A percentile compares a stretch with the other conserved stretches of the same genome.
phyloP scores from a whole-genome alignment of 2,329 filamentous ascomycete genomes.

The Cadophora malorum region DNA sequence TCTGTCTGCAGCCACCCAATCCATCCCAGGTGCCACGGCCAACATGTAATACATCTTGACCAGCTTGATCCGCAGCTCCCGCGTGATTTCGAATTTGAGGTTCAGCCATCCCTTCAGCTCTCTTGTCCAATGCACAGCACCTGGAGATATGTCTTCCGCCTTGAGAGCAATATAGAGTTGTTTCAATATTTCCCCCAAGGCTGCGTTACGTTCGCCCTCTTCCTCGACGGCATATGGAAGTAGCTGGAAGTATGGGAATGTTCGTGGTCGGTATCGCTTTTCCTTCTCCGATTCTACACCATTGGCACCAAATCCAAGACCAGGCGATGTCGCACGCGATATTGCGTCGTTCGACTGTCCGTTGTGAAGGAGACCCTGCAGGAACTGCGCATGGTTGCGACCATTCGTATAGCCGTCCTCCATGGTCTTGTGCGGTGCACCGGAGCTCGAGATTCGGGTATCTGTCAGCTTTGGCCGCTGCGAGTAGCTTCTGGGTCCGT shows the following conservation, averaged over 20 bases:
- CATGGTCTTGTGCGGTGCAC: constrained; percentile 33
- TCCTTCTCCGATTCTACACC: constrained; percentile 59
- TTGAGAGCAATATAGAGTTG: constrained; percentile 92
- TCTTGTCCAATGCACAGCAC: constrained; percentile 94
- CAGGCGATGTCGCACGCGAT: constrained; percentile 87
- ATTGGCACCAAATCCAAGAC: constrained; percentile 60
- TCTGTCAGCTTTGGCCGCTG: constrained; percentile 27
- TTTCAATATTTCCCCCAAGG: constrained; percentile 86
- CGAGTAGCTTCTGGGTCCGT: constrained; percentile 23
- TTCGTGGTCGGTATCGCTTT: constrained; percentile 79
- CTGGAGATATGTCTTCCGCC: constrained; percentile 91
- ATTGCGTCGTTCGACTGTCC: constrained; percentile 64
- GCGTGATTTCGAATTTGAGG: constrained; percentile 95
- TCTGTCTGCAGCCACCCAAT: constrained; percentile 80
- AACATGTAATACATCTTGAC: constrained; percentile 95
- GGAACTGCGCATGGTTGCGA: constrained; percentile 40
- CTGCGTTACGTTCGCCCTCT: constrained; percentile 76
- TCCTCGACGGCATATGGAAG: constrained; percentile 90
- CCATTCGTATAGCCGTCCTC: constrained; percentile 42
- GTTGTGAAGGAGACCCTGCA: constrained; percentile 40
- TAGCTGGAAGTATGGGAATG: constrained; percentile 90
- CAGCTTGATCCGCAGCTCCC: constrained; percentile 80
- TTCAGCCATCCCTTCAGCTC: constrained; percentile 95
- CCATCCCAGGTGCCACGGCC: constrained; percentile 85
- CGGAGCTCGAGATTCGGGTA: constrained; percentile 17